Conservation (phyloP, 768 basidiomycete genomes). For the Leccinum truebloodii region DNA sequence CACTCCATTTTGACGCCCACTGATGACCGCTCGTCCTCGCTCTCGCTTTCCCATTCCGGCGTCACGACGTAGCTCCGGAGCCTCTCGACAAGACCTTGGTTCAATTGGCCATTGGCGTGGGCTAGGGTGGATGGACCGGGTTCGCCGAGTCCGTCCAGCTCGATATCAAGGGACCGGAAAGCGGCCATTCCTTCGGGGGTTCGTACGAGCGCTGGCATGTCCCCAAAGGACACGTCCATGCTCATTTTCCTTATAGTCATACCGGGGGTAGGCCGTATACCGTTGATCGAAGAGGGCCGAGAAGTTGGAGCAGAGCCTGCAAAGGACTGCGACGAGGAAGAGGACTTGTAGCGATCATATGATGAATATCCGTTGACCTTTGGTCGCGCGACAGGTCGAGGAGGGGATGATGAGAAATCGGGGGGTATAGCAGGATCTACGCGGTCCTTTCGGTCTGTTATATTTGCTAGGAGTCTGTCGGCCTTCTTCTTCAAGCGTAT, state of each 20-base stretch:
- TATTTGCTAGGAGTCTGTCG: slow-evolving; percentile 80
- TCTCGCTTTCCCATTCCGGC: slow-evolving; percentile 38
- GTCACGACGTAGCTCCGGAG: slow-evolving; percentile 20
- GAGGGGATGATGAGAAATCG: slow-evolving; percentile 35
- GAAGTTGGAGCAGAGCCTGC: not conserved
- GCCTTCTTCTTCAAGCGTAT: slow-evolving; percentile 82
- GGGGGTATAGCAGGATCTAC: slow-evolving; percentile 66
- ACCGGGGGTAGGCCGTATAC: slow-evolving; percentile 14
- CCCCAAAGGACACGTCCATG: slow-evolving; percentile 57
- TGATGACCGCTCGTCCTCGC: slow-evolving; percentile 32
- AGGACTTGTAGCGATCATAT: slow-evolving; percentile 25
- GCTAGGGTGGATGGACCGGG: slow-evolving; percentile 36
- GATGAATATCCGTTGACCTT: slow-evolving; percentile 43
- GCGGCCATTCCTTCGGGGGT: slow-evolving; percentile 72
- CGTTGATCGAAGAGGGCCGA: slow-evolving; percentile 20
- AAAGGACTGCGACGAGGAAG: slow-evolving; percentile 25
- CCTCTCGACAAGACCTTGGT: slow-evolving; percentile 20
- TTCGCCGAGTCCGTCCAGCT: slow-evolving; percentile 42
- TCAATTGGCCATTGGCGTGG: slow-evolving; percentile 31
- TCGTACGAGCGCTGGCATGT: slow-evolving; percentile 67
- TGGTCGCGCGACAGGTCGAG: slow-evolving; percentile 39
- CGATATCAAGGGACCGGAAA: slow-evolving; percentile 61
- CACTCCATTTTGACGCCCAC: slow-evolving; percentile 30
- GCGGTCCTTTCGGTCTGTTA: slow-evolving; percentile 86
- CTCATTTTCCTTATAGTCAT: slow-evolving; percentile 14